Evolutionary conservation across 164 flowering plant species (phyloP).

Genomic region (Umbellularia californica): DNA sequence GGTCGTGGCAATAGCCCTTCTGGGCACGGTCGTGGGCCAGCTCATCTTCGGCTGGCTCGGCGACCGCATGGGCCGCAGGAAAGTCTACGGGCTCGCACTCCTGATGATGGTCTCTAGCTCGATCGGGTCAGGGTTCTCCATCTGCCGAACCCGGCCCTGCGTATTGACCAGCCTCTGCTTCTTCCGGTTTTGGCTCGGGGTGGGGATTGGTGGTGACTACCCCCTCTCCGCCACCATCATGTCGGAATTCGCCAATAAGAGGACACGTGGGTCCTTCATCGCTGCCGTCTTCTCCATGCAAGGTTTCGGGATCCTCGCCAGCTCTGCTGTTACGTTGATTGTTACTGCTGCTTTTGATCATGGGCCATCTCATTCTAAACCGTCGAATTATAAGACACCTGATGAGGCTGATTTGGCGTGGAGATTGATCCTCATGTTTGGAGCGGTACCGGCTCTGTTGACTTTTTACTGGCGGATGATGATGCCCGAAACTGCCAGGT

Average conservation of each 20-base stretch:
- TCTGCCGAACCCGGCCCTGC: slow-evolving; percentile 28
- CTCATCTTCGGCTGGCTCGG: slow-evolving; percentile 47
- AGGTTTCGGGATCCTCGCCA: slow-evolving; percentile 56
- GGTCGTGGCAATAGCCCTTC: slow-evolving; percentile 31
- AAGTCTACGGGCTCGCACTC: slow-evolving; percentile 46
- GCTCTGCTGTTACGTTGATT: slow-evolving; percentile 48
- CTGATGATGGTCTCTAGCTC: slow-evolving; percentile 49
- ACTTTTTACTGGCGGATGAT: slow-evolving; percentile 55
- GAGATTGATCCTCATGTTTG: slow-evolving; percentile 33
- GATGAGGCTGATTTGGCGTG: slow-evolving; percentile 44
- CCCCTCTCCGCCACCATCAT: slow-evolving; percentile 26
- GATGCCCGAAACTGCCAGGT: slow-evolving; percentile 87
- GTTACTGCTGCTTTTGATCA: slow-evolving; percentile 27
- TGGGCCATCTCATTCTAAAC: neutral
- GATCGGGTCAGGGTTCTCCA: slow-evolving; percentile 49
- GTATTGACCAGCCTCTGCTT: slow-evolving; percentile 32
- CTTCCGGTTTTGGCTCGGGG: slow-evolving; percentile 25
- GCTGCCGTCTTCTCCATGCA: slow-evolving; percentile 50
- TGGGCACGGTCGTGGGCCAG: slow-evolving; percentile 37
- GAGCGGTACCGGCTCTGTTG: slow-evolving; percentile 22
- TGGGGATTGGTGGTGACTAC: slow-evolving; percentile 30
- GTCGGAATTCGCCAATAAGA: slow-evolving; percentile 28
- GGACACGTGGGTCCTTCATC: slow-evolving; percentile 27
- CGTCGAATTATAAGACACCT: slow-evolving; percentile 11
- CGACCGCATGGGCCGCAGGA: slow-evolving; percentile 39